These are phyloP conservation scores for Emergomyces orientalis DNA, from an alignment of 2,329 filamentous ascomycete genomes.

Conservation along the genomic window DNA sequence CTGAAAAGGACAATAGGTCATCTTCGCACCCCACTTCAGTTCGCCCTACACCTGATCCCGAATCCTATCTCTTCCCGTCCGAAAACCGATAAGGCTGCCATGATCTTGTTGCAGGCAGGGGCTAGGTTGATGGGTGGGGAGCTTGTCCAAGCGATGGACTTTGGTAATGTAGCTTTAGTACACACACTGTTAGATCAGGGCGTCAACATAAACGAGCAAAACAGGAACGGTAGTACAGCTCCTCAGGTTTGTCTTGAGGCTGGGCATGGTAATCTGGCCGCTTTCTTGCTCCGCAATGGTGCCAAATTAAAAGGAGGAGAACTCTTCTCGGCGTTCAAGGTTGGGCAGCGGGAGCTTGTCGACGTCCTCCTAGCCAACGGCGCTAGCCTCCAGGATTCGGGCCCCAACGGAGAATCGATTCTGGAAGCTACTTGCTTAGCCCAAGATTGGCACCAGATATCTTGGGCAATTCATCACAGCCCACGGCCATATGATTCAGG, in stretches of 20 bases:
- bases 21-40: slow-evolving; percentile 2
- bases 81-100: neutral
- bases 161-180: neutral
- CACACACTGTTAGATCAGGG: neutral
- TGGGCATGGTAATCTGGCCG: neutral
- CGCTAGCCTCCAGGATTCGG: neutral
- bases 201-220: neutral
- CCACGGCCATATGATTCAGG: neutral
- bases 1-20: neutral
- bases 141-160: neutral
- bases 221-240: neutral
- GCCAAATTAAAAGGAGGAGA: neutral
- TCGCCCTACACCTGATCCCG: neutral
- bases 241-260: neutral
- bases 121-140: neutral
- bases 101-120: slow-evolving; percentile 1
- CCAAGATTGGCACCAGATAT: neutral
- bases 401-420: neutral
- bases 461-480: neutral
- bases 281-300: neutral
- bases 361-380: neutral
- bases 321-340: slow-evolving; percentile 1
- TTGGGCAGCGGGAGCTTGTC: neutral
- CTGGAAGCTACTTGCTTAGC: neutral
- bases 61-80: too few relatives aligned